These are phyloP conservation scores for Flagelloscypha sp. DNA, from an alignment of 768 basidiomycete genomes.

Conservation along the genomic window DNA sequence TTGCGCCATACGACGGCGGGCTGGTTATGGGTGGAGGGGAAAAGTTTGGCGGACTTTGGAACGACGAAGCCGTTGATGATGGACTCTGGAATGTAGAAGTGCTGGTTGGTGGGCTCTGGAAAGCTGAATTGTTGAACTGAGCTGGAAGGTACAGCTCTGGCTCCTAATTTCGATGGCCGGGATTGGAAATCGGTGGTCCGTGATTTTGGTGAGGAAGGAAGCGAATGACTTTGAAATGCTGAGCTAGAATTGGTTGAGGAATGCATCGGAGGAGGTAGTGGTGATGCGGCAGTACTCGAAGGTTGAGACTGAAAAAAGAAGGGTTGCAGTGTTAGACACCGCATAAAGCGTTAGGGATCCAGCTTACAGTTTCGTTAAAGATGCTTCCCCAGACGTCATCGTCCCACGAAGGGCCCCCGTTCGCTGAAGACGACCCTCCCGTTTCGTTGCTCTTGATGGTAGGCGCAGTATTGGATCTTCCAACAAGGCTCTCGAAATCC, in stretches of 20 bases:
- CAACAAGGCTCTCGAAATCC: slow-evolving; percentile 85
- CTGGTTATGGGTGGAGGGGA: slow-evolving; percentile 8
- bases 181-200: background rate
- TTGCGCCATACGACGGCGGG: too few relatives aligned
- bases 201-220: slow-evolving; percentile 12
- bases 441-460: slow-evolving; percentile 27
- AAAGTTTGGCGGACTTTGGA: slow-evolving; percentile 8
- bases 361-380: slow-evolving; percentile 35
- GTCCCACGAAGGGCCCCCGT: slow-evolving; percentile 50
- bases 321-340: slow-evolving; percentile 4
- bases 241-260: slow-evolving; percentile 7
- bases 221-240: slow-evolving; percentile 9
- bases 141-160: background rate
- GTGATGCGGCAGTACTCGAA: slow-evolving; percentile 20
- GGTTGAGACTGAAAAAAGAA: slow-evolving; percentile 11
- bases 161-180: background rate
- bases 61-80: too few relatives aligned
- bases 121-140: background rate
- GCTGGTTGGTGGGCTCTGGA: background rate
- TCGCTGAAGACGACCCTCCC: slow-evolving; percentile 3
- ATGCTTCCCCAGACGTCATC: slow-evolving; percentile 85
- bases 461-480: slow-evolving; percentile 39
- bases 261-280: slow-evolving; percentile 13
- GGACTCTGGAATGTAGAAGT: too few relatives aligned
- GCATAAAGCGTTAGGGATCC: slow-evolving; percentile 7